Conservation (phyloP, 805 yeast species). For the Brettanomyces bruxellensis region DNA sequence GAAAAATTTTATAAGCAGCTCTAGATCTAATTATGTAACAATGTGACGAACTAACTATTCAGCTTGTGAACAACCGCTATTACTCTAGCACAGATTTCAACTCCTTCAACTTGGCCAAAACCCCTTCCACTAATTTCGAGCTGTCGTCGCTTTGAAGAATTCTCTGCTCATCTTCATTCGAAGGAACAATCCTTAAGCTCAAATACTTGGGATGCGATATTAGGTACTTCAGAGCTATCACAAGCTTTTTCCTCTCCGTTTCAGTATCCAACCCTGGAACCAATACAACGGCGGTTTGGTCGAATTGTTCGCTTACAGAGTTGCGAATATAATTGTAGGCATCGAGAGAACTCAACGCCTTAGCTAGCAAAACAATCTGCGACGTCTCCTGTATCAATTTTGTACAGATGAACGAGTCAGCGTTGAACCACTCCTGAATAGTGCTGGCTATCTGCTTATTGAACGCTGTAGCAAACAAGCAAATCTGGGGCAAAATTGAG, state of each 20-base stretch:
- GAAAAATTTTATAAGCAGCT: too few species aligned
- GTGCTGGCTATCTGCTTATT: conserved; percentile 57
- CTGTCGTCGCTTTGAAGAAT: conserved; percentile 39
- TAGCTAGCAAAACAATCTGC: conserved; percentile 58
- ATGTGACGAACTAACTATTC: not conserved
- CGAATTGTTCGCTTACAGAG: conserved; percentile 9
- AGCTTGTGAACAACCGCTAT: not conserved
- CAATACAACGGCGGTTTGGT: conserved; percentile 10
- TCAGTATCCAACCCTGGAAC: conserved; percentile 56
- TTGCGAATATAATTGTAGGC: conserved; percentile 36
- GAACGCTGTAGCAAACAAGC: conserved; percentile 55
- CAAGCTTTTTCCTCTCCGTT: conserved; percentile 50
- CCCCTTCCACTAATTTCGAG: conserved; percentile 32
- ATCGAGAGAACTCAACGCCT: conserved; percentile 44
- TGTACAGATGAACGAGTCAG: conserved; percentile 39
- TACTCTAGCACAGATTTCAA: conserved; percentile 33
- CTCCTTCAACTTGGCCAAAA: conserved; percentile 45
- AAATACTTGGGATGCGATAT: conserved; percentile 82
- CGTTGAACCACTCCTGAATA: conserved; percentile 52
- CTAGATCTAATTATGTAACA: too few species aligned
- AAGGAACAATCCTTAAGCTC: conserved; percentile 56
- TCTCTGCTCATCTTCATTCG: conserved; percentile 56
- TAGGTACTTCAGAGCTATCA: conserved; percentile 56
- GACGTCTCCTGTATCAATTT: conserved; percentile 52
- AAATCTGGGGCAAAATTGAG: conserved; percentile 53